Conservation (phyloP, 2,329 filamentous ascomycete species). For the Anisogramma anomala region DNA sequence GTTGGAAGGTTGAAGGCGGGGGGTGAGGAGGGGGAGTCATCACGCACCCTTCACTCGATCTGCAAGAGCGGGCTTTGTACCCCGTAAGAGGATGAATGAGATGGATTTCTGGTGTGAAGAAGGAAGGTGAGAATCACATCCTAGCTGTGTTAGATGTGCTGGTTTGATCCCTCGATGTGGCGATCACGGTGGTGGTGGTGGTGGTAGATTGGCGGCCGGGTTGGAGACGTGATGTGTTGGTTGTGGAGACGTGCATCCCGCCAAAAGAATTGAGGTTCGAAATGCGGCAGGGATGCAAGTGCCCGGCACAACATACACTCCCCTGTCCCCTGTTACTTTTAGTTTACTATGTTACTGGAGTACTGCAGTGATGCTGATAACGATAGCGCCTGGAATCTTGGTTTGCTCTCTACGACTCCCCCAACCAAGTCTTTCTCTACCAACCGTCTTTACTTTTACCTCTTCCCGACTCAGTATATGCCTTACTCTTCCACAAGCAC, state of each 20-base stretch:
- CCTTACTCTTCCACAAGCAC: no score
- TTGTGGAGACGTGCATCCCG: background rate
- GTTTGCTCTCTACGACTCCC: no score
- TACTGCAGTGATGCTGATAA: no score
- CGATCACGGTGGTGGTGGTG: slow-evolving; percentile 1
- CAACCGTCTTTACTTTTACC: no score
- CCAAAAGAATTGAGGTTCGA: slow-evolving; percentile 6
- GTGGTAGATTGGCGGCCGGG: background rate
- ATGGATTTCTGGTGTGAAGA: slow-evolving; percentile 5
- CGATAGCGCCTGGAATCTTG: no score
- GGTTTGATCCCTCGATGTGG: background rate
- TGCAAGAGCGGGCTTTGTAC: background rate
- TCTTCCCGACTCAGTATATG: no score
- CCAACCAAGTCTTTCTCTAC: no score
- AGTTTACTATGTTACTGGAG: no score
- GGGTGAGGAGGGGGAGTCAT: background rate
- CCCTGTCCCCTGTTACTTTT: background rate
- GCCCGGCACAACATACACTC: background rate
- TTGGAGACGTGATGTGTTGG: background rate
- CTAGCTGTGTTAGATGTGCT: slow-evolving; percentile 7
- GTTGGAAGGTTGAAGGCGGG: background rate
- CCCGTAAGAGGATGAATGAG: slow-evolving; percentile 5
- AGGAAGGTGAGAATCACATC: slow-evolving; percentile 10
- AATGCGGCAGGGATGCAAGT: slow-evolving; percentile 2
- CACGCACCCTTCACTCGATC: slow-evolving; percentile 3